phyloP scores from a whole-genome alignment of 1,284 basidiomycete species.

The Ceratobasidium sp. region DNA sequence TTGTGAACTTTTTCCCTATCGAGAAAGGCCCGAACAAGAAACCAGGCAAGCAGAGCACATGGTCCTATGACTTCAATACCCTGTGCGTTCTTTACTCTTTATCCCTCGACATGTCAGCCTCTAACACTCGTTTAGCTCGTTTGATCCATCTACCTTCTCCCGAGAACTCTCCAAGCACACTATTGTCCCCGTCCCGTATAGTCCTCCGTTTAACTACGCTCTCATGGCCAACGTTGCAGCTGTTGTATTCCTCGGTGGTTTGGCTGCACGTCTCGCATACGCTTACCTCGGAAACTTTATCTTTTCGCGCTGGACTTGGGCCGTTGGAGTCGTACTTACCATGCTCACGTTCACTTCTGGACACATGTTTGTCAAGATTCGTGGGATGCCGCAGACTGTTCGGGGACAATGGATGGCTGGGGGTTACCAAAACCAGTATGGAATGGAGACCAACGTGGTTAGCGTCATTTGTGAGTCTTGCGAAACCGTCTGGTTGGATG shows the following conservation, averaged over 20 bases:
- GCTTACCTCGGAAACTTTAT: constrained; percentile 72
- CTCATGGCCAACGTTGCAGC: constrained; percentile 66
- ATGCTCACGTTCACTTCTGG: constrained; percentile 87
- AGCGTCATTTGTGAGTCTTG: constrained; percentile 82
- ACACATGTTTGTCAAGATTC: constrained; percentile 97
- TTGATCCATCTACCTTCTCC: constrained; percentile 82
- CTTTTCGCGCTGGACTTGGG: constrained; percentile 86
- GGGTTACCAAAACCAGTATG: constrained; percentile 92
- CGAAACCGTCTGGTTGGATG: constrained; percentile 17
- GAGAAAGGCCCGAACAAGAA: constrained; percentile 74
- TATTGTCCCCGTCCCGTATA: constrained; percentile 80
- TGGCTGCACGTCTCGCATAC: constrained; percentile 68
- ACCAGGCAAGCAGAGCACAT: constrained; percentile 66
- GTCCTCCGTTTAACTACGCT: constrained; percentile 72
- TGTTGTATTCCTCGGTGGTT: constrained; percentile 59
- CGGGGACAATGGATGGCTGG: constrained; percentile 81
- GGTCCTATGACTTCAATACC: constrained; percentile 81
- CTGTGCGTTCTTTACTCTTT: constrained; percentile 63
- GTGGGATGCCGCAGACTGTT: constrained; percentile 80
- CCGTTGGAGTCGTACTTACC: constrained; percentile 61
- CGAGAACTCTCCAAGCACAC: constrained; percentile 79
- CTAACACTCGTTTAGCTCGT: constrained; percentile 69
- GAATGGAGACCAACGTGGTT: constrained; percentile 93
- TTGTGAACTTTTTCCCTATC: constrained; percentile 83
- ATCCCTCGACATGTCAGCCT: constrained; percentile 9